These are phyloP conservation scores for Fusarium sp. DNA, from an alignment of 2,329 filamentous ascomycete genomes.

Conservation along the genomic window DNA sequence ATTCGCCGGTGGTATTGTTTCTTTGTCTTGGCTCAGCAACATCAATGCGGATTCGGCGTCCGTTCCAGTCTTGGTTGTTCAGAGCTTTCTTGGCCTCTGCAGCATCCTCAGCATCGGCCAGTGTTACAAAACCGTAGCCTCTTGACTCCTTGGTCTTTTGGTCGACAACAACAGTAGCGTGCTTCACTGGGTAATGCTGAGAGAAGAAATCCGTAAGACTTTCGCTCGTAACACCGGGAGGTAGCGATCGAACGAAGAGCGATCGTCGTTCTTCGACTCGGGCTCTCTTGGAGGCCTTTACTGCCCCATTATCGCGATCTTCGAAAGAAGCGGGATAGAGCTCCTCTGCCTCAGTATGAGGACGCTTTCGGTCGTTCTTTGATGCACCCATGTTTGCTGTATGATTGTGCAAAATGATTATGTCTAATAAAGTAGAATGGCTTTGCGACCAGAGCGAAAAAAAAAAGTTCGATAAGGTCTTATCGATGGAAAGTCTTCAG, in stretches of 20 bases:
- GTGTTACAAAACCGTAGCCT: slow-evolving; percentile 97
- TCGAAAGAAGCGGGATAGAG: slow-evolving; percentile 46
- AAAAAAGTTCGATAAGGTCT: slow-evolving; percentile 29
- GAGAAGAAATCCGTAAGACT: slow-evolving; percentile 90
- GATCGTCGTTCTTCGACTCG: slow-evolving; percentile 73
- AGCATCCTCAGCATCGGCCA: slow-evolving; percentile 93
- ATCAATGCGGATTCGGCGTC: slow-evolving; percentile 86
- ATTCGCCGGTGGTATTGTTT: slow-evolving; percentile 60
- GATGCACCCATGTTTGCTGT: slow-evolving; percentile 45
- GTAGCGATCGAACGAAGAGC: slow-evolving; percentile 91
- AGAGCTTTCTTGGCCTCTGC: slow-evolving; percentile 83
- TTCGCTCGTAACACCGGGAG: slow-evolving; percentile 82
- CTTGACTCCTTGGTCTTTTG: slow-evolving; percentile 86
- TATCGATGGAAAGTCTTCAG: slow-evolving; percentile 7
- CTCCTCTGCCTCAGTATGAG: slow-evolving; percentile 51
- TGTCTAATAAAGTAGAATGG: slow-evolving; percentile 8
- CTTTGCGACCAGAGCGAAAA: slow-evolving; percentile 28
- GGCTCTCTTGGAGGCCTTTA: slow-evolving; percentile 63
- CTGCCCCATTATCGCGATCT: slow-evolving; percentile 48
- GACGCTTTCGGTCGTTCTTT: slow-evolving; percentile 52
- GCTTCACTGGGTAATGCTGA: slow-evolving; percentile 92
- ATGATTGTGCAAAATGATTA: neutral
- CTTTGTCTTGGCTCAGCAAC: slow-evolving; percentile 88
- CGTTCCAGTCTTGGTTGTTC: slow-evolving; percentile 81
- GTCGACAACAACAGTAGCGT: slow-evolving; percentile 92